phyloP scores from a whole-genome alignment of 1,284 basidiomycete species.

The Boletus smithii region DNA sequence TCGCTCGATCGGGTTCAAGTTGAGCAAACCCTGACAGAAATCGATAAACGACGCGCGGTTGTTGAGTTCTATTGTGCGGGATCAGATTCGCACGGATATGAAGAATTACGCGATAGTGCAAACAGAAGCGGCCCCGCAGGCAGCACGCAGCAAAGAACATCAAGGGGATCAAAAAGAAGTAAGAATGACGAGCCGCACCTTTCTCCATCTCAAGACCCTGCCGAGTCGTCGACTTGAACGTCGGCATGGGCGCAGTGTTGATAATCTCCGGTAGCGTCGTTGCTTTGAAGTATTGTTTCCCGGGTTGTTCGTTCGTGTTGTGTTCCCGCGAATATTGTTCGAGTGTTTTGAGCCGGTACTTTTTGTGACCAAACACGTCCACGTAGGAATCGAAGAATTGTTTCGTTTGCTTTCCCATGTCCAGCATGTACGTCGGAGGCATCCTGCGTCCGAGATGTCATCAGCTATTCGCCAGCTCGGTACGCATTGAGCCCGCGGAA shows the following conservation, averaged over 20 bases:
- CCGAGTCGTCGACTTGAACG: constrained; percentile 68
- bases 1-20: constrained; percentile 90
- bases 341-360: constrained; percentile 85
- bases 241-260: constrained; percentile 89
- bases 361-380: constrained; percentile 84
- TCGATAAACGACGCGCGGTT: constrained; percentile 95
- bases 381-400: constrained; percentile 90
- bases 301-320: constrained; percentile 92
- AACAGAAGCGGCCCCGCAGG: not conserved
- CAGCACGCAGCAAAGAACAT: constrained; percentile 7
- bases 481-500: not conserved
- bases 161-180: constrained; percentile 2
- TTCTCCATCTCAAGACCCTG: constrained; percentile 90
- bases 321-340: constrained; percentile 97
- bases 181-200: constrained; percentile 46
- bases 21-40: constrained; percentile 92
- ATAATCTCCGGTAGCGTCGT: constrained; percentile 93
- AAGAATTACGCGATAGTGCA: constrained; percentile 16
- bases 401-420: constrained; percentile 90
- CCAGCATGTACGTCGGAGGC: constrained; percentile 92
- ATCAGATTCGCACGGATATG: constrained; percentile 20
- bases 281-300: constrained; percentile 98
- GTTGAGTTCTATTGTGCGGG: constrained; percentile 71
- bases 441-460: constrained; percentile 45
- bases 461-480: constrained; percentile 2